A percentile compares a stretch with the other conserved stretches of the same genome.
Conservation (phyloP, 1,284 basidiomycete species). For the Anthracocystis walkeri region DNA sequence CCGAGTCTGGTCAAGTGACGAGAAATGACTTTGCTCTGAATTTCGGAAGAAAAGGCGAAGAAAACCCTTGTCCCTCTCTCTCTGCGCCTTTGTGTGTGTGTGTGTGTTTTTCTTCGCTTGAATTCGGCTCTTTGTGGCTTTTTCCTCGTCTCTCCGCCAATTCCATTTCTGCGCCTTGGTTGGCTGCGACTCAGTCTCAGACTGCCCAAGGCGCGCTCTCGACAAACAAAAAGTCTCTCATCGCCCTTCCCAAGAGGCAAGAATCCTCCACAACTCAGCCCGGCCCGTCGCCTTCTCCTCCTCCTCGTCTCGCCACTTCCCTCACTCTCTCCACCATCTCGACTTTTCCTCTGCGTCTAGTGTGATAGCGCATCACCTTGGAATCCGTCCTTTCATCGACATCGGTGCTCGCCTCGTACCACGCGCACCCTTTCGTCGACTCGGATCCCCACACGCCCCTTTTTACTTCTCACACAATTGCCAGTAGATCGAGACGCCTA, state of each 20-base stretch:
- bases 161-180: slow-evolving; percentile 16
- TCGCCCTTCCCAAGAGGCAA: neutral
- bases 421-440: slow-evolving; percentile 9
- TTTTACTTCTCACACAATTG: neutral
- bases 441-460: slow-evolving; percentile 10
- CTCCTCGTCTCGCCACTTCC: slow-evolving; percentile 8
- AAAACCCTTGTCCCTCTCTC: slow-evolving; percentile 21
- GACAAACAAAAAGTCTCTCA: neutral
- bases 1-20: neutral
- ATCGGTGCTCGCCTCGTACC: slow-evolving; percentile 8
- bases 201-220: slow-evolving; percentile 15
- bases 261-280: slow-evolving; percentile 31
- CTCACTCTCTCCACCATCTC: slow-evolving; percentile 5
- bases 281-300: neutral
- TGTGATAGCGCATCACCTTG: slow-evolving; percentile 9
- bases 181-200: neutral
- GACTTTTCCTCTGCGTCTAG: slow-evolving; percentile 7
- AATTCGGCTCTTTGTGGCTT: neutral
- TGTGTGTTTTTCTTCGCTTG: neutral
- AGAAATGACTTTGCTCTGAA: neutral
- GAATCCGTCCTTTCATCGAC: neutral
- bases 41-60: slow-evolving; percentile 1
- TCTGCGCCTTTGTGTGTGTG: neutral
- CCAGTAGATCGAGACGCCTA: slow-evolving; percentile 9
- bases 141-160: slow-evolving; percentile 29